Base-by-base conservation (phyloP, 176 grass and related monocot species). In the Guadua angustifolia region DNA sequence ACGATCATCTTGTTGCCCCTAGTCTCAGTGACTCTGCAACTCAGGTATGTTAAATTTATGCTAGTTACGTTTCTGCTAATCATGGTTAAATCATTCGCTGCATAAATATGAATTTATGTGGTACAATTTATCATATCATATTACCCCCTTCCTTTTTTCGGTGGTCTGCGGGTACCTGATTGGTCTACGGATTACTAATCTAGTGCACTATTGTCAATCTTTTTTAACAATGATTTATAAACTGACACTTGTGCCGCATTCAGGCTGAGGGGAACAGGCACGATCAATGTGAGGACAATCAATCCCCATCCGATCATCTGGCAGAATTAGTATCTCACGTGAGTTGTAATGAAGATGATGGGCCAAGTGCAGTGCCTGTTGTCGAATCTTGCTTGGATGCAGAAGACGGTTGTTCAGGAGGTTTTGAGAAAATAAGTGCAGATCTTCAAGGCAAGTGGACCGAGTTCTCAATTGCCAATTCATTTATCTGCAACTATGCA, bases 391-490 rank as follows among this genome's bases (percentile, higher is more conserved):
- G 82, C 26, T 88, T 87, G 47, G 72, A 76, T n/a, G 55, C 83
- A 33, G 77, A 88, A 73, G 86, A 75, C 80, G 80, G 50, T 44
- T 80, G 36, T 82, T 92, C 88, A 73, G 93, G 87, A 82, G 91
- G 93, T 77, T 95, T 95, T 39, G 93, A 88, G 88, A 92, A 86
- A 86, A 92, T 90, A 47, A 95, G 93, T 81, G 85, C 88, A 24
- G 93, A 92, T 79, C 93, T 95, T 83, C 88, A 95, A 86, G 93
- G 93, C 79, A 92, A 90, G 87, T 44, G 62, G 67, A 83, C 9
- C n/a, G 68, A 67, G 0, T 7, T 25, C 10, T 76, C 64, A 44
- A 39, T 43, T 64, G 22, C 47, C 22, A 59, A 71, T 59, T 59
- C 38, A 59, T 29, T 42, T 43, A 6, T 16, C 16, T 59, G 15